Evolutionary conservation across 2,329 filamentous ascomycete genomes (phyloP).

Genomic region (Cladosporium sp.): DNA sequence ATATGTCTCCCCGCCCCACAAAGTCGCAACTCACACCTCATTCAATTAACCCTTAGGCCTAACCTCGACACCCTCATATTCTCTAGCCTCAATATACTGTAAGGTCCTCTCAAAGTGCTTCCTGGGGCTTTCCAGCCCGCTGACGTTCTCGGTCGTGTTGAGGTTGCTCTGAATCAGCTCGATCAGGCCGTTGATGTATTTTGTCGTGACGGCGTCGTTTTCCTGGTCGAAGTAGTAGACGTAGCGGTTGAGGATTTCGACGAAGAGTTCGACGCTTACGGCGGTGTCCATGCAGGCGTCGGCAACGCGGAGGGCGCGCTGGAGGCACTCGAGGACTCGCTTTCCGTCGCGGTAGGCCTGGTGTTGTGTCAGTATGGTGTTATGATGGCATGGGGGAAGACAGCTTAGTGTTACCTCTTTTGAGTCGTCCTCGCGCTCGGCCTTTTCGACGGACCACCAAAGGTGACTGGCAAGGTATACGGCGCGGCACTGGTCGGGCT

Average conservation of each 20-base stretch:
- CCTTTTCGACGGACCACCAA: slow-evolving; percentile 92
- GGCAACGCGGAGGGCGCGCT: slow-evolving; percentile 89
- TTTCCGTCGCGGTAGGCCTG: slow-evolving; percentile 97
- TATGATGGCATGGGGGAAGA: background rate
- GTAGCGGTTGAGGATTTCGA: slow-evolving; percentile 96
- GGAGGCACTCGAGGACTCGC: slow-evolving; percentile 90
- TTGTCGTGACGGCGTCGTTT: slow-evolving; percentile 96
- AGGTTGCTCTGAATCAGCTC: slow-evolving; percentile 97
- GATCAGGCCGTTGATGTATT: slow-evolving; percentile 96
- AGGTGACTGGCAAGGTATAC: slow-evolving; percentile 95
- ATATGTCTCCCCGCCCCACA: background rate
- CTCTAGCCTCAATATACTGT: slow-evolving; percentile 85
- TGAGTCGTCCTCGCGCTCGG: slow-evolving; percentile 61
- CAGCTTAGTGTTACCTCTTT: slow-evolving; percentile 25
- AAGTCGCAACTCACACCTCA: background rate
- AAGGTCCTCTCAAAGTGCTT: slow-evolving; percentile 93
- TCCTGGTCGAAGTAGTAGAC: slow-evolving; percentile 99
- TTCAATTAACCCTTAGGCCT: slow-evolving; percentile 45
- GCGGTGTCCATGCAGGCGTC: slow-evolving; percentile 99
- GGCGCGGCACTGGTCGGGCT: slow-evolving; percentile 94
- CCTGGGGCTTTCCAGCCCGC: slow-evolving; percentile 79
- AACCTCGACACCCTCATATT: slow-evolving; percentile 87
- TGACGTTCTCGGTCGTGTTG: slow-evolving; percentile 68
- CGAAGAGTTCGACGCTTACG: slow-evolving; percentile 94
- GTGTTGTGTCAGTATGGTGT: slow-evolving; percentile 20